A percentile compares a stretch with the other conserved stretches of the same genome.
Evolutionary conservation across 208 protist genomes (phyloP).

Genomic region (Borovskyia barvae): DNA sequence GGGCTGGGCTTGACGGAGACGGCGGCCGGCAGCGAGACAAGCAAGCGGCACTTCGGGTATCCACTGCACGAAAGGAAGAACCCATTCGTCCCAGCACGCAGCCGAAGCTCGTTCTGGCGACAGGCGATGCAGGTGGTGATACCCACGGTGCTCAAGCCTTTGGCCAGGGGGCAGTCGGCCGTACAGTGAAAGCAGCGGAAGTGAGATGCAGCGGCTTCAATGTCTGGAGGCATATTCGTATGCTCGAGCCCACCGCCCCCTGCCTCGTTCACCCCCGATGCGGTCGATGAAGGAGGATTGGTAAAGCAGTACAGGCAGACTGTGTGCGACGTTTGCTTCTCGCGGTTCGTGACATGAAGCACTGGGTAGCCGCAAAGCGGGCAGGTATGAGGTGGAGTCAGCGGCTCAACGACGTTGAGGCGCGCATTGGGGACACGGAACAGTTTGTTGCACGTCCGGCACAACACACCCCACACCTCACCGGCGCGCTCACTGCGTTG

Average conservation of each 20-base stretch:
- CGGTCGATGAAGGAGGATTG: conserved; percentile 46
- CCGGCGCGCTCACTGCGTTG: conserved; percentile 36
- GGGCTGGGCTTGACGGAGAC: conserved; percentile 37
- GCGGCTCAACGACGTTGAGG: conserved; percentile 39
- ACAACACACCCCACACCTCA: conserved; percentile 45
- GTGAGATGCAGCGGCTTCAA: conserved; percentile 44
- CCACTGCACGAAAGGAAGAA: conserved; percentile 64
- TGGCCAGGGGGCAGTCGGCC: conserved; percentile 73
- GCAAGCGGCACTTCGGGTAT: conserved; percentile 64
- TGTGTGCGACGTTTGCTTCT: conserved; percentile 74
- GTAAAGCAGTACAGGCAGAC: conserved; percentile 82
- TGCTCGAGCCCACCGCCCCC: not conserved
- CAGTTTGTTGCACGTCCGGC: conserved; percentile 34
- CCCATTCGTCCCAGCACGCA: conserved; percentile 37
- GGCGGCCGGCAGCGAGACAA: conserved; percentile 65
- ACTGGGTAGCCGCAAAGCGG: conserved; percentile 67
- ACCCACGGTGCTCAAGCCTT: conserved; percentile 49
- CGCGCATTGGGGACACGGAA: conserved; percentile 61
- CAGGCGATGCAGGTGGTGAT: conserved; percentile 71
- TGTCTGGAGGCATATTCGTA: conserved; percentile 13
- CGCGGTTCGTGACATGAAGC: conserved; percentile 56
- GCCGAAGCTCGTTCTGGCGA: conserved; percentile 59
- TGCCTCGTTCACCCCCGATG: not conserved
- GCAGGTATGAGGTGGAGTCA: conserved; percentile 42
- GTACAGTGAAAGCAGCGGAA: conserved; percentile 89